Base-by-base conservation (phyloP, 352 stramenopile species). In the Pythium biforme region DNA sequence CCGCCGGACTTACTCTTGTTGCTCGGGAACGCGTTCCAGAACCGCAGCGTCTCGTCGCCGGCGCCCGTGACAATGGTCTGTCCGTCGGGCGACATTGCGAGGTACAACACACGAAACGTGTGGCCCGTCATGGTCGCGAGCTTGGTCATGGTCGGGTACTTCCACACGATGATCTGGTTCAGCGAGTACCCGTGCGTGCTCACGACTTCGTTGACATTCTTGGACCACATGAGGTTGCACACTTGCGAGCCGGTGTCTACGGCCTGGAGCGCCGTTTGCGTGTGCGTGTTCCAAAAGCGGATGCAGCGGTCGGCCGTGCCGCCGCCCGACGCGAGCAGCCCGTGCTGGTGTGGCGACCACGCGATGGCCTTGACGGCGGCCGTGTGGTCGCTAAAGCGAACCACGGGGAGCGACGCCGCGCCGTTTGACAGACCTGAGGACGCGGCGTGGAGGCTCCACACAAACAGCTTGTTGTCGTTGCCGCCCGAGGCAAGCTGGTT, bases 111-210 rank as follows among this genome's bases (percentile, higher is more conserved):
- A 55, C 97, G 85, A 69, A 96, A 97, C 8, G 92, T 97, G 73
- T 99, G 96, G 17, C 96, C 96, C 4, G 96, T 99, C 52, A 99
- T 77, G 17, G 96, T 99, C 27, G 92, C 92, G 41, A 99, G 83
- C 74, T 99, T 99, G 41, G 86, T 91, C 92, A 99, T 98, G 37
- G 70, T 97, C 45, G 96, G 96, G 72, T 99, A 99, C 62, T 97
- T 94, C 96, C 95, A 98, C 63, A 99, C 85, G 63, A 98, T 98
- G 75, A 99, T 98, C 69, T 96, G 89, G 86, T 99, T 99, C 23
- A 99, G 82, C 60, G 90, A 98, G 81, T 99, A 99, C 25, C 97
- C 97, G 76, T 99, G 97, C n/a, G 96, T 99, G 62, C 93, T 98
- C 58, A 99, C 96, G 61, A 99, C 89, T 64, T 99, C 97, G 73